These are phyloP conservation scores for Fraxinus baroniana DNA, from an alignment of 305 asterid species.

Conservation along the genomic window DNA sequence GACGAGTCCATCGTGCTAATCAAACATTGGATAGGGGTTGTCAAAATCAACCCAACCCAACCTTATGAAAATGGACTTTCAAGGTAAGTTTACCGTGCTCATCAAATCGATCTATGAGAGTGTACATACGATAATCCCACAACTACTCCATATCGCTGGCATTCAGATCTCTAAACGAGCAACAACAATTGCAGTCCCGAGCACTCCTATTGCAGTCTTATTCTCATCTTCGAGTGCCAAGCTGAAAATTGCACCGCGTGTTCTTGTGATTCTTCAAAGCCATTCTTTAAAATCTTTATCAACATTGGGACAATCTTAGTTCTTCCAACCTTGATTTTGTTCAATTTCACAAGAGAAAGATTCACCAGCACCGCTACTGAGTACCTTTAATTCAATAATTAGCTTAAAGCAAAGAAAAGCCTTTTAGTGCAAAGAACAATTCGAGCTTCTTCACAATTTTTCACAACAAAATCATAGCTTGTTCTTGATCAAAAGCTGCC, in stretches of 20 bases:
- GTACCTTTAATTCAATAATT: slow-evolving; percentile 52
- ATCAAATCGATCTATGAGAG: background rate
- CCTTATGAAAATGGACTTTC: background rate
- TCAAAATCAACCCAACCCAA: background rate
- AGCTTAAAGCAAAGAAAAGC: slow-evolving; percentile 55
- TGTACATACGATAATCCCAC: background rate
- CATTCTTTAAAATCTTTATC: slow-evolving; percentile 59
- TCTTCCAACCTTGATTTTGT: slow-evolving; percentile 67
- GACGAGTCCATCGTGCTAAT: background rate
- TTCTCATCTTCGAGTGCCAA: slow-evolving; percentile 58
- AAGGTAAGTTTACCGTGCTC: background rate
- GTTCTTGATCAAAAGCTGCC: slow-evolving; percentile 68
- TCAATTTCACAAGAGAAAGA: slow-evolving; percentile 60
- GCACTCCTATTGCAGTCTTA: slow-evolving; percentile 74
- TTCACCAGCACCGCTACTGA: slow-evolving; percentile 68
- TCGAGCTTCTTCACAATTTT: slow-evolving; percentile 57
- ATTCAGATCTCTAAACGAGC: slow-evolving; percentile 61
- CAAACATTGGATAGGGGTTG: background rate
- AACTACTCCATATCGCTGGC: slow-evolving; percentile 25
- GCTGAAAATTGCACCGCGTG: slow-evolving; percentile 81
- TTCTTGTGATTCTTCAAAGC: slow-evolving; percentile 71
- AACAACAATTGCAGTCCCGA: slow-evolving; percentile 73
- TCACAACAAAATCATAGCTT: slow-evolving; percentile 55
- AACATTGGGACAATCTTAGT: slow-evolving; percentile 60
- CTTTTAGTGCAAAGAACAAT: slow-evolving; percentile 52